These are phyloP conservation scores for Calonectria pauciramosa DNA, from an alignment of 2,329 filamentous ascomycete genomes.

Conservation along the genomic window DNA sequence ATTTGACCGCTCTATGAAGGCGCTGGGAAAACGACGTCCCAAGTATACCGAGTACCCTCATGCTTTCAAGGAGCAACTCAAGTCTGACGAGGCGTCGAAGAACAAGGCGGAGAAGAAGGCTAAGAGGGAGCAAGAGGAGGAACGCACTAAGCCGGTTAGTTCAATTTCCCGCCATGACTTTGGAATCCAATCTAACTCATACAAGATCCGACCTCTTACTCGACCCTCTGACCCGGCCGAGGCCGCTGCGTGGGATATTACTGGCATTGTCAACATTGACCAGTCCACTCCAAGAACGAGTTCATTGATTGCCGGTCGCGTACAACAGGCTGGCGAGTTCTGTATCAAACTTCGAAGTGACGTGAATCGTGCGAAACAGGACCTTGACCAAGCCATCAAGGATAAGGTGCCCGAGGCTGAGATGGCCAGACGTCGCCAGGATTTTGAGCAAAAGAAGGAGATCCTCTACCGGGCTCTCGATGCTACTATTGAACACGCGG, in stretches of 20 bases:
- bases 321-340: conserved; percentile 65
- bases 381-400: conserved; percentile 59
- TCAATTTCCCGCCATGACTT: neutral
- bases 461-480: conserved; percentile 66
- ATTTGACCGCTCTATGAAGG: conserved; percentile 58
- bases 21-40: conserved; percentile 57
- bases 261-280: conserved; percentile 65
- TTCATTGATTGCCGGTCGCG: conserved; percentile 59
- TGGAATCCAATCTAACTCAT: conserved; percentile 19
- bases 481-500: conserved; percentile 67
- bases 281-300: conserved; percentile 53
- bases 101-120: conserved; percentile 62
- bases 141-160: conserved; percentile 56
- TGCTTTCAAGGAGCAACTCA: conserved; percentile 62
- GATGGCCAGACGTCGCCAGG: conserved; percentile 55
- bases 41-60: conserved; percentile 64
- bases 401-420: conserved; percentile 56
- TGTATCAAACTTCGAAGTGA: conserved; percentile 63
- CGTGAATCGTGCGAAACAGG: conserved; percentile 62
- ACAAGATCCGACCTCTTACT: conserved; percentile 55
- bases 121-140: conserved; percentile 58
- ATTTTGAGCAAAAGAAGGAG: conserved; percentile 61
- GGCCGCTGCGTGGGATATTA: conserved; percentile 66
- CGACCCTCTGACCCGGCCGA: conserved; percentile 62
- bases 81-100: conserved; percentile 60